Percentiles rank a stretch among this genome's conserved stretches.
Evolutionary conservation across 169 alveolate genomes (phyloP).

Genomic region (Cryptosporidium meleagridis): DNA sequence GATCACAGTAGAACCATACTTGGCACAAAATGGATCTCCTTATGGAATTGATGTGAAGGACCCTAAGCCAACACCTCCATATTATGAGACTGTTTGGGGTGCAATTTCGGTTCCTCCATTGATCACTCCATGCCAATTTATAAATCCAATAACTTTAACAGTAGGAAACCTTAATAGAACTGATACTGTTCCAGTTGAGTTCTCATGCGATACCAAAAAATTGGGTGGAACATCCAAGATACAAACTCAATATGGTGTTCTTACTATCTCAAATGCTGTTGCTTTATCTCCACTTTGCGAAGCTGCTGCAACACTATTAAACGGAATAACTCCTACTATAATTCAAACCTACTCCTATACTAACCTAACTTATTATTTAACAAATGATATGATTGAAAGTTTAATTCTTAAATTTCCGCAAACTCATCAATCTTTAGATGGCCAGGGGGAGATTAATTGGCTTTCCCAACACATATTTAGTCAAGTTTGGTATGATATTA

Average conservation of each 20-base stretch:
- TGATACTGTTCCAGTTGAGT: slow-evolving; percentile 56
- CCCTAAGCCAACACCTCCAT: slow-evolving; percentile 54
- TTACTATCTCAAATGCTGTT: slow-evolving; percentile 34
- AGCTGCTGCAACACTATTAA: slow-evolving; percentile 22
- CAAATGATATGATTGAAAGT: slow-evolving; percentile 42
- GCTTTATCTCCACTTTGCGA: slow-evolving; percentile 45
- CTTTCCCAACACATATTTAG: slow-evolving; percentile 56
- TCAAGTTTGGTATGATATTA: slow-evolving; percentile 60
- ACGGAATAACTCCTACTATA: slow-evolving; percentile 28
- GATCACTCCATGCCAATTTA: slow-evolving; percentile 52
- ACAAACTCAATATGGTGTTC: slow-evolving; percentile 48
- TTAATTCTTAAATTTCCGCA: slow-evolving; percentile 19
- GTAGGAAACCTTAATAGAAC: slow-evolving; percentile 55
- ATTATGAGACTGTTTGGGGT: slow-evolving; percentile 70
- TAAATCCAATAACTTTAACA: slow-evolving; percentile 47
- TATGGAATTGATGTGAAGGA: slow-evolving; percentile 54
- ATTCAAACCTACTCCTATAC: slow-evolving; percentile 68
- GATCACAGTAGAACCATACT: slow-evolving; percentile 35
- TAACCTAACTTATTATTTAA: slow-evolving; percentile 52
- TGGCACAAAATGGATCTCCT: slow-evolving; percentile 67
- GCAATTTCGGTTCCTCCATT: slow-evolving; percentile 63
- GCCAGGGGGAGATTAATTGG: slow-evolving; percentile 31
- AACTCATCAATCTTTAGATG: slow-evolving; percentile 13
- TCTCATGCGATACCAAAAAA: slow-evolving; percentile 17
- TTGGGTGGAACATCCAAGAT: slow-evolving; percentile 31